phyloP scores from a whole-genome alignment of 805 yeast species.

The Grigorovia humatica region DNA sequence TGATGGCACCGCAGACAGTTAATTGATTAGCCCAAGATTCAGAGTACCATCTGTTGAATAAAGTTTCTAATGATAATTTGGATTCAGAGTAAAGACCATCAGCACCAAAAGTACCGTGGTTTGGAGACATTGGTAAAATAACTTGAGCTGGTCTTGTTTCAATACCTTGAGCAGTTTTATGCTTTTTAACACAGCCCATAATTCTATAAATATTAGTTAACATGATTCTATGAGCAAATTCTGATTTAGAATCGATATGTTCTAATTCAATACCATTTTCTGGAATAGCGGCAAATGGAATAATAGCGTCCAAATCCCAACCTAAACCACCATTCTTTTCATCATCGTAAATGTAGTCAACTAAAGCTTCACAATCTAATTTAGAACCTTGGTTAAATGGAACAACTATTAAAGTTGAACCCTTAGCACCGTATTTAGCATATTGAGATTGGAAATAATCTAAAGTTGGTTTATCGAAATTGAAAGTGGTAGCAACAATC shows the following conservation, averaged over 20 bases:
- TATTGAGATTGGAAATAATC: slow-evolving; percentile 93
- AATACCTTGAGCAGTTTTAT: slow-evolving; percentile 62
- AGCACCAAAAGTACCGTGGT: slow-evolving; percentile 97
- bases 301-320: slow-evolving; percentile 93
- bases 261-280: slow-evolving; percentile 96
- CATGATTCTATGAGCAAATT: slow-evolving; percentile 98
- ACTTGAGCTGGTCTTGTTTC: slow-evolving; percentile 99
- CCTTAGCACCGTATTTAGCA: slow-evolving; percentile 85
- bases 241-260: slow-evolving; percentile 86
- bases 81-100: slow-evolving; percentile 99
- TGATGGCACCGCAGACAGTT: slow-evolving; percentile 95
- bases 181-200: slow-evolving; percentile 79
- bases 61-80: slow-evolving; percentile 85
- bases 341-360: slow-evolving; percentile 76
- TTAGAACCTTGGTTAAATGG: slow-evolving; percentile 98
- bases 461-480: slow-evolving; percentile 88
- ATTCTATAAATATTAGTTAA: slow-evolving; percentile 88
- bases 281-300: slow-evolving; percentile 99
- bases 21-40: slow-evolving; percentile 93
- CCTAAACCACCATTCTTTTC: slow-evolving; percentile 84
- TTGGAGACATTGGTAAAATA: slow-evolving; percentile 92
- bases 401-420: slow-evolving; percentile 86
- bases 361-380: slow-evolving; percentile 80
- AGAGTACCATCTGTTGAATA: slow-evolving; percentile 97
- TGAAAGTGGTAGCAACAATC: slow-evolving; percentile 90